A percentile compares a stretch with the other conserved stretches of the same genome.
These are phyloP conservation scores for Rhodotorula kratochvilovae DNA, from an alignment of 768 basidiomycete species.

Conservation along the genomic window DNA sequence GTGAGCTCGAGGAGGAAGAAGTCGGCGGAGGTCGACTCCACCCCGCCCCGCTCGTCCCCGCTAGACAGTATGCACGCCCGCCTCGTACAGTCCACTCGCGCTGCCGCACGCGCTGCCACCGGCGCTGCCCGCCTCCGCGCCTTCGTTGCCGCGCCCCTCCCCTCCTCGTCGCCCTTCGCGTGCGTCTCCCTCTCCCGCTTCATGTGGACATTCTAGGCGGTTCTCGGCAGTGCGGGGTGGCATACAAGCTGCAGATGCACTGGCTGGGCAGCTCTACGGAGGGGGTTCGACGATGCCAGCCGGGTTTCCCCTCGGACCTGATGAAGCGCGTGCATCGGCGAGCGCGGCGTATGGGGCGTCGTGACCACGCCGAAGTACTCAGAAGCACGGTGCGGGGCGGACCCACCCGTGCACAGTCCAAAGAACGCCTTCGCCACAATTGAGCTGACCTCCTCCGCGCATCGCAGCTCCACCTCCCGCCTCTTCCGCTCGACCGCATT, in stretches of 20 bases:
- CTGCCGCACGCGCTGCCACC: conserved; percentile 7
- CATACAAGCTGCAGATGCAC: no score
- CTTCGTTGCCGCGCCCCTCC: not conserved
- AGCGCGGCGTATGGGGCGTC: no score
- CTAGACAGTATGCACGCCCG: conserved; percentile 24
- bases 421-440: not conserved
- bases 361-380: no score
- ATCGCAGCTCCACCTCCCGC: not conserved
- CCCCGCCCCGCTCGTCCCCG: not conserved
- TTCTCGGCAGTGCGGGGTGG: no score
- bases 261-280: no score
- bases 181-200: not conserved
- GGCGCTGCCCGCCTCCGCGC: not conserved
- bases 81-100: not conserved
- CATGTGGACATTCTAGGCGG: not conserved
- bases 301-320: no score
- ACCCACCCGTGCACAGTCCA: no score
- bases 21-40: not conserved
- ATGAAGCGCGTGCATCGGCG: no score
- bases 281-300: no score
- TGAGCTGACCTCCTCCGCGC: not conserved
- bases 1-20: not conserved
- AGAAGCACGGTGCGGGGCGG: no score
- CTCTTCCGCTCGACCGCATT: conserved; percentile 8
- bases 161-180: not conserved